phyloP scores from a whole-genome alignment of 176 grass and related monocot genomes.

The Cenchrus americanus region DNA sequence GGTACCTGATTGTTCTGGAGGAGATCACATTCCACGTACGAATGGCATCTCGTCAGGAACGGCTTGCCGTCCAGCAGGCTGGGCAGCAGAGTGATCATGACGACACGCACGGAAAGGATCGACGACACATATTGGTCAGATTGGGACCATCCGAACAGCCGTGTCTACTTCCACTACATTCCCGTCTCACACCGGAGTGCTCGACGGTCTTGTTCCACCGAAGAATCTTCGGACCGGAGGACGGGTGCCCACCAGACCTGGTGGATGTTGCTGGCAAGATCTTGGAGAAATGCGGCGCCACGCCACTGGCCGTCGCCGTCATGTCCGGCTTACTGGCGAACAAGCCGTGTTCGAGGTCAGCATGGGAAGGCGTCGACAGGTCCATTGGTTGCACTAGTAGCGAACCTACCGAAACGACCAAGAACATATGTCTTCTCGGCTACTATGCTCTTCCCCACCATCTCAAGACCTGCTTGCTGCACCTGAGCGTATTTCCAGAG shows the following conservation, averaged over 20 bases:
- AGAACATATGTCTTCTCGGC: neutral
- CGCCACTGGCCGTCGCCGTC: neutral
- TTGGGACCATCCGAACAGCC: neutral
- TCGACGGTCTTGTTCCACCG: neutral
- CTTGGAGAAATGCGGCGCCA: neutral
- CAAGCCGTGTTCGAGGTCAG: neutral
- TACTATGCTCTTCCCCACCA: slow-evolving; percentile 1
- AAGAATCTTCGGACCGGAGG: neutral
- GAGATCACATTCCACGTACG: no score
- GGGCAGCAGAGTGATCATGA: no score
- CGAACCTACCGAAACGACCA: neutral
- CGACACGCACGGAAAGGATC: no score
- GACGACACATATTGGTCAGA: no score
- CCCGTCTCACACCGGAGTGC: neutral
- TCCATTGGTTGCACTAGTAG: neutral
- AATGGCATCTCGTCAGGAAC: no score
- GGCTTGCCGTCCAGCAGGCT: no score
- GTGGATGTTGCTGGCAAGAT: neutral
- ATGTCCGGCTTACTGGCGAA: neutral
- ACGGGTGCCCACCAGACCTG: neutral
- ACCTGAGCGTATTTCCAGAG: neutral
- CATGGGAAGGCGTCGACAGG: neutral
- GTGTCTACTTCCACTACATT: neutral
- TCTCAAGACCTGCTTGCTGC: neutral
- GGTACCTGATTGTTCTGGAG: no score